Evolutionary conservation across 371 early-diverging fungal species (phyloP), one percentile per base, ranked within the genome.

Genomic region (Mucor circinelloides): DNA sequence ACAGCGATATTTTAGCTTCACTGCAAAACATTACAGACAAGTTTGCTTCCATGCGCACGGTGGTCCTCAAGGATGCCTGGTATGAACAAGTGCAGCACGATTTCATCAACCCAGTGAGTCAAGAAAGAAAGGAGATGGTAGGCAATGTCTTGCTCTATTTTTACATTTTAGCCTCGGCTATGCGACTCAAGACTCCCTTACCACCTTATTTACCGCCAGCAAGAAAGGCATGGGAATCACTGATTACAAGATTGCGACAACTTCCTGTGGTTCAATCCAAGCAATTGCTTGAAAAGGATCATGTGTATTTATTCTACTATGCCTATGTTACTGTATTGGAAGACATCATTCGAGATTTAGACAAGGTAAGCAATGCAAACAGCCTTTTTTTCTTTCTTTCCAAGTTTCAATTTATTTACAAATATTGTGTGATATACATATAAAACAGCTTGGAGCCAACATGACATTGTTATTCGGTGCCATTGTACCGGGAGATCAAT

Each of bases 171-270:
- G 92, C 94, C 0, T 91, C 92, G 5, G 93, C 94, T 1, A 68
- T 94, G 32, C 84, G 87, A 3, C 85, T 95, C 55, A 94, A 94
- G 68, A 88, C 91, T 8, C 94, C 95, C 6, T 69, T 95, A 66
- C 95, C 95, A 1, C 90, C 93, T 0, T 89, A 87, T 68, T 74
- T 94, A 27, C 95, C 95, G 1, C 92, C 93, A 0, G 85, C 88
- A 32, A 72, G 79, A 57, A 72, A 79, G 36, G 85, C 86, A 6
- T 73, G 88, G 27, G 65, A 80, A 46, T 62, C 73, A 19, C 58
- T 88, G 21, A 75, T 88, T 64, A 61, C 64, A 40, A 82, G 81
- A 46, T 74, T 89, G 12, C 78, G 85, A 28, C 75, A 83, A 42
- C 61, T 83, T 23, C 82, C 87, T 21, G 83, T 62, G 91, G 94